phyloP scores from a whole-genome alignment of 805 yeast species.

The Candida insectalens region DNA sequence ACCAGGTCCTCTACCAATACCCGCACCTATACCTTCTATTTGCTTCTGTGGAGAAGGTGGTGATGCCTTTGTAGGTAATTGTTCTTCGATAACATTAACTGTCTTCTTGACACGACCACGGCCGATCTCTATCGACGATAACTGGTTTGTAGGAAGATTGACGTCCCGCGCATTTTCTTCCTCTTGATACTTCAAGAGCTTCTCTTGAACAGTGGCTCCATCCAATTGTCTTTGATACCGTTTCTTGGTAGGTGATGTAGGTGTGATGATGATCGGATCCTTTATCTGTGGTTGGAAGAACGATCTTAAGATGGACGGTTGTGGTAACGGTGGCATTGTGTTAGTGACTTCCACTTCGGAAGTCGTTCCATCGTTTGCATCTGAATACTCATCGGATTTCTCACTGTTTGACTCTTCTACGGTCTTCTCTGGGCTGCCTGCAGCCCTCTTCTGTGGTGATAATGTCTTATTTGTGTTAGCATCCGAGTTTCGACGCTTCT shows the following conservation, averaged over 20 bases:
- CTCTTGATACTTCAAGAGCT: slow-evolving; percentile 6
- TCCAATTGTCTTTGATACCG: not conserved
- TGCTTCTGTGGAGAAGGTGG: slow-evolving; percentile 14
- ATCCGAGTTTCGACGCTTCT: not conserved
- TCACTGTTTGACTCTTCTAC: not conserved
- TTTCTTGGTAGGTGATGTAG: slow-evolving; percentile 1
- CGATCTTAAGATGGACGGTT: slow-evolving; percentile 10
- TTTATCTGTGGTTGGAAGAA: slow-evolving; percentile 17
- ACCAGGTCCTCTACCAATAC: too few species aligned
- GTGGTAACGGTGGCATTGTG: slow-evolving; percentile 2
- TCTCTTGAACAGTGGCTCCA: slow-evolving; percentile 5
- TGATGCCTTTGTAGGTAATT: slow-evolving; percentile 6
- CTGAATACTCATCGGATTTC: not conserved
- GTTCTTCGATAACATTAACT: slow-evolving; percentile 17
- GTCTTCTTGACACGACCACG: slow-evolving; percentile 18
- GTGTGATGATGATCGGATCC: slow-evolving; percentile 16
- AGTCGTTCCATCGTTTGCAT: not conserved
- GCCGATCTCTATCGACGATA: slow-evolving; percentile 11
- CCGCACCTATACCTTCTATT: too few species aligned
- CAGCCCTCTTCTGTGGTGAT: slow-evolving; percentile 31
- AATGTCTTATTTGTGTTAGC: not conserved
- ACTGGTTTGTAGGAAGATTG: slow-evolving; percentile 1
- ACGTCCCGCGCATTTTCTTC: slow-evolving; percentile 6
- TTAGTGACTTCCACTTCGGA: not conserved
- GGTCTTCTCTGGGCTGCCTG: not conserved